Evolutionary conservation across 176 grass and related monocot genomes (phyloP).

Genomic region (Phoenix roebelenii): DNA sequence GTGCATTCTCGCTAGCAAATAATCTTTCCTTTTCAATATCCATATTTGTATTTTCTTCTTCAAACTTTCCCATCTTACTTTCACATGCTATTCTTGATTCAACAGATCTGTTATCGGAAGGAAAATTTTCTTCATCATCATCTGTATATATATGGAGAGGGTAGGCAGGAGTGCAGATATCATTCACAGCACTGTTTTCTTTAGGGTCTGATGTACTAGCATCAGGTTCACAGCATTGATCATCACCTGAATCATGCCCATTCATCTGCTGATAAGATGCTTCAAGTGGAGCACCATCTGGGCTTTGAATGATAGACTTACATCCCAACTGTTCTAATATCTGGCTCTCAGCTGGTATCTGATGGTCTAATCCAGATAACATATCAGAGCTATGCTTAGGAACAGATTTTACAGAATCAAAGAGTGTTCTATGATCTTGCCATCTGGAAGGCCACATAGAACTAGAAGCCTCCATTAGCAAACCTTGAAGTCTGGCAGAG

Average conservation of each 20-base stretch:
- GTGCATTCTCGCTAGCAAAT: conserved; percentile 25
- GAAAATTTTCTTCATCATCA: conserved; percentile 42
- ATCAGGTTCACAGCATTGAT: conserved; percentile 33
- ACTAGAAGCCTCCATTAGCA: conserved; percentile 47
- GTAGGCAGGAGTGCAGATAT: conserved; percentile 13
- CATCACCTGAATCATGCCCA: conserved; percentile 38
- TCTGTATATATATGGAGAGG: conserved; percentile 27
- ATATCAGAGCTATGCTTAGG: conserved; percentile 27
- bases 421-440: conserved; percentile 5
- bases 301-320: conserved; percentile 31
- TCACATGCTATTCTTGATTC: conserved; percentile 28
- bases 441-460: conserved; percentile 20
- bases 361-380: conserved; percentile 29
- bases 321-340: conserved; percentile 36
- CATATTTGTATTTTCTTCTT: conserved; percentile 31
- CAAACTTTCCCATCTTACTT: conserved; percentile 32
- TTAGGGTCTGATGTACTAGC: conserved; percentile 33
- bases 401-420: conserved; percentile 16
- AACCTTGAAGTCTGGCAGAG: conserved; percentile 56
- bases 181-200: conserved; percentile 29
- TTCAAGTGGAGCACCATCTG: conserved; percentile 26
- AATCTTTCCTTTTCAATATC: conserved; percentile 35
- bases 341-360: conserved; percentile 26
- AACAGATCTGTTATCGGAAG: conserved; percentile 8
- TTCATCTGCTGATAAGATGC: conserved; percentile 27